A percentile compares a stretch with the other conserved stretches of the same genome.
These are phyloP conservation scores for Raddia guianensis DNA, from an alignment of 176 grass and related monocot genomes.

Conservation along the genomic window DNA sequence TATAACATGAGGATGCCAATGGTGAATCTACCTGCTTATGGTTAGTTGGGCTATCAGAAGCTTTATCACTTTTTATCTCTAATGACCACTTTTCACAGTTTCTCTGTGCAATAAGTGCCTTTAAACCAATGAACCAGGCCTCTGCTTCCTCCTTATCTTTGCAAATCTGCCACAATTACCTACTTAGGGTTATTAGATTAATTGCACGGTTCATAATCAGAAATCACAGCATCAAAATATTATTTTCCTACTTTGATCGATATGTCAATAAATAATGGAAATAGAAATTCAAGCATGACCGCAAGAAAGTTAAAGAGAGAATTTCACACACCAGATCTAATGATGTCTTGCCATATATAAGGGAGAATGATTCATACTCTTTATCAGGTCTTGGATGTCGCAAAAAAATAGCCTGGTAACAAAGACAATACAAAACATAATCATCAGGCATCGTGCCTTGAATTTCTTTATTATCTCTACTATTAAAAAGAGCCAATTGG, in stretches of 20 bases:
- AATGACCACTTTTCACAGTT: constrained; percentile 42
- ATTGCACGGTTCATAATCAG: background rate
- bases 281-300: constrained; percentile 8
- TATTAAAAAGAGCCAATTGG: no score
- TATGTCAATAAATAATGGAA: background rate
- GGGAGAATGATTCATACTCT: constrained; percentile 87
- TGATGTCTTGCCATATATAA: constrained; percentile 75
- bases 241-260: constrained; percentile 5
- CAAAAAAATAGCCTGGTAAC: constrained; percentile 72
- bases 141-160: constrained; percentile 87
- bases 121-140: constrained; percentile 77
- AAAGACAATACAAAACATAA: constrained; percentile 5
- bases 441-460: background rate
- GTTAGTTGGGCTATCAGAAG: constrained; percentile 52
- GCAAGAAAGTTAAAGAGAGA: background rate
- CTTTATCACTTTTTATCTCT: constrained; percentile 53
- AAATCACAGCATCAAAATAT: background rate
- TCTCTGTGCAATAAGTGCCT: constrained; percentile 59
- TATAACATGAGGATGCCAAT: constrained; percentile 42
- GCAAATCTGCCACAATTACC: constrained; percentile 60
- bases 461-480: constrained; percentile 19
- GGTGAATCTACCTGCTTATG: constrained; percentile 45
- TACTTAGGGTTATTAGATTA: constrained; percentile 41
- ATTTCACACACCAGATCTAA: constrained; percentile 71
- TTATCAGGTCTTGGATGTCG: constrained; percentile 81